Evolutionary conservation across 768 basidiomycete species (phyloP).

Genomic region (Naganishia vishniacii): DNA sequence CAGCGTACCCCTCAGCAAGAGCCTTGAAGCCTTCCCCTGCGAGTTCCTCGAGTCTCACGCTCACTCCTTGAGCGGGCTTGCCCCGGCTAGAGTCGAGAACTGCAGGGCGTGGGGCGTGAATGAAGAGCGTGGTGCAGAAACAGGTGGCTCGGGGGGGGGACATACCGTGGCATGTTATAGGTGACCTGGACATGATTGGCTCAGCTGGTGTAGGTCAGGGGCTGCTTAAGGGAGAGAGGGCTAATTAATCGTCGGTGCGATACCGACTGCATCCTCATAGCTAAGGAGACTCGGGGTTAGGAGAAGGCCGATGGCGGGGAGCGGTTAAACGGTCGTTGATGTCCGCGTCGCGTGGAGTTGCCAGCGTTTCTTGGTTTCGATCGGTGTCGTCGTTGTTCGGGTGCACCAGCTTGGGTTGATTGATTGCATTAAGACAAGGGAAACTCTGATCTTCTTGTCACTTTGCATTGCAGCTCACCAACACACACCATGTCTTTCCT

Average conservation of each 20-base stretch:
- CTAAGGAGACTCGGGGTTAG: too few species aligned
- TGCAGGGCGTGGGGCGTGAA: conserved; percentile 40
- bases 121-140: neutral
- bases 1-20: conserved; percentile 60
- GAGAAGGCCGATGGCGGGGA: neutral
- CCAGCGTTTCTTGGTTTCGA: too few species aligned
- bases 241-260: too few species aligned
- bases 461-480: neutral
- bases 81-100: conserved; percentile 83
- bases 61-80: conserved; percentile 68
- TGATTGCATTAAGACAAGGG: too few species aligned
- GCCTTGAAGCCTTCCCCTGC: conserved; percentile 53
- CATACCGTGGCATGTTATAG: conserved; percentile 86
- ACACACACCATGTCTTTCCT: conserved; percentile 6
- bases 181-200: conserved; percentile 53
- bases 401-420: too few species aligned
- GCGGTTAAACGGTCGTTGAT: neutral
- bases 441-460: too few species aligned
- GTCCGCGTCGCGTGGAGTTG: too few species aligned
- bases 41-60: conserved; percentile 58
- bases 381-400: too few species aligned
- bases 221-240: neutral
- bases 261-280: too few species aligned
- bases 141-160: neutral
- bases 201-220: neutral